A percentile compares a stretch with the other conserved stretches of the same genome.
Conservation (phyloP, 305 asterid genomes). For the Lippia alba region DNA sequence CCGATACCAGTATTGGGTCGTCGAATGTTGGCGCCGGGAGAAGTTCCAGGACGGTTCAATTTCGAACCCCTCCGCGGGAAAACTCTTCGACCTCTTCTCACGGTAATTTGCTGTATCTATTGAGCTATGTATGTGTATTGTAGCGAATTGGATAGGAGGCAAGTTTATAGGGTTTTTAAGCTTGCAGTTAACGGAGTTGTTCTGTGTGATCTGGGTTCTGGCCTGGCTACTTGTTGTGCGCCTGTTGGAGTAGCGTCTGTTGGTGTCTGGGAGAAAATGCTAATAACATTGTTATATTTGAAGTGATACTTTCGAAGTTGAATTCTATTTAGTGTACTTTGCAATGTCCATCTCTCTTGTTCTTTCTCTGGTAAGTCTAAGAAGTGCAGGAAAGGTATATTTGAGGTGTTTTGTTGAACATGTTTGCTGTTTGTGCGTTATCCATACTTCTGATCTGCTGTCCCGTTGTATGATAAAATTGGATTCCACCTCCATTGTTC, state of each 20-base stretch:
- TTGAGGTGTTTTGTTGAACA: not conserved
- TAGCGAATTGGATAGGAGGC: not conserved
- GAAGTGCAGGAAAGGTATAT: not conserved
- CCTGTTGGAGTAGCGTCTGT: conserved; percentile 6
- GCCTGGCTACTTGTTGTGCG: conserved; percentile 13
- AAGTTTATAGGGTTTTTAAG: conserved; percentile 20
- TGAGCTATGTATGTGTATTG: not conserved
- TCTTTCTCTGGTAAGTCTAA: not conserved
- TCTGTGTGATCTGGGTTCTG: conserved; percentile 15
- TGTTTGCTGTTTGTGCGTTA: not conserved
- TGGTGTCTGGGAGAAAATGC: conserved; percentile 18
- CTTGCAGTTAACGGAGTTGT: conserved; percentile 2
- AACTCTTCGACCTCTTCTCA: conserved; percentile 34
- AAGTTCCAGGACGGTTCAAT: conserved; percentile 38
- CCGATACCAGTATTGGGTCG: conserved; percentile 67
- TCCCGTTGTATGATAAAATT: not conserved
- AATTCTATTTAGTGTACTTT: not conserved
- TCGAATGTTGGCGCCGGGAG: conserved; percentile 48
- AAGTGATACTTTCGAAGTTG: conserved; percentile 17
- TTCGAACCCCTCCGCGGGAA: conserved; percentile 37
- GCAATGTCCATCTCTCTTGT: not conserved
- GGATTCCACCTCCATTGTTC: not conserved
- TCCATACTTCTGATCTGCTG: conserved; percentile 1
- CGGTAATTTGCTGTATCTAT: conserved; percentile 33
- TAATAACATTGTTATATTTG: conserved; percentile 7